Percentiles rank a stretch among this genome's conserved stretches.
These are phyloP conservation scores for Phaffia tasmanica DNA, from an alignment of 768 basidiomycete species.

Conservation along the genomic window DNA sequence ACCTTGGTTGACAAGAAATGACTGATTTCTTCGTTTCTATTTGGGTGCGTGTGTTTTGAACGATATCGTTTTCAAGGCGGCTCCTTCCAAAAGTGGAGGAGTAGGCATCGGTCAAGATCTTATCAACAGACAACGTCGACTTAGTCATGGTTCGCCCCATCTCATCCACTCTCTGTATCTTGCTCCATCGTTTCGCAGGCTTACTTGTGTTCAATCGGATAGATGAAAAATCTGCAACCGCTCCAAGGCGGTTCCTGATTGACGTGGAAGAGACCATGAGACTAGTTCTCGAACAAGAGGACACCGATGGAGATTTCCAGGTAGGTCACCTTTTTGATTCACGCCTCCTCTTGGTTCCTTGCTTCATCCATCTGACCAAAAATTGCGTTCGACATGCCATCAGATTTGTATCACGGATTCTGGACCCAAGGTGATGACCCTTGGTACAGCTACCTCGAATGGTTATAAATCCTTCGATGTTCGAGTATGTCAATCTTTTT, in stretches of 20 bases:
- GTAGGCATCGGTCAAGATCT: slow-evolving; percentile 68
- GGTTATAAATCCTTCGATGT: slow-evolving; percentile 98
- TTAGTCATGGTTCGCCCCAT: slow-evolving; percentile 57
- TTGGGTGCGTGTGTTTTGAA: background rate
- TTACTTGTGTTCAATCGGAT: background rate
- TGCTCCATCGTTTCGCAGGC: background rate
- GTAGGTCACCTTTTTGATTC: slow-evolving; percentile 29
- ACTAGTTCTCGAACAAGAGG: slow-evolving; percentile 90
- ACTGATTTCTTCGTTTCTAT: background rate
- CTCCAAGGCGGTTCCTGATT: slow-evolving; percentile 80
- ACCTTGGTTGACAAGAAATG: too few species aligned
- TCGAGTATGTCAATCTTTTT: slow-evolving; percentile 48
- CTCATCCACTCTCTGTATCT: background rate
- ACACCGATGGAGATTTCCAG: slow-evolving; percentile 93
- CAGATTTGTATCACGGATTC: slow-evolving; percentile 87
- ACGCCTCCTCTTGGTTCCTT: background rate
- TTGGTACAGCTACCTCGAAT: slow-evolving; percentile 94
- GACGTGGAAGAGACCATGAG: slow-evolving; percentile 98
- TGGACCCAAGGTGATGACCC: slow-evolving; percentile 87
- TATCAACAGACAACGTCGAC: slow-evolving; percentile 59
- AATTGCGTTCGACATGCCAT: background rate
- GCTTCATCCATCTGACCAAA: background rate
- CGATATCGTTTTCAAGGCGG: slow-evolving; percentile 44
- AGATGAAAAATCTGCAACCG: slow-evolving; percentile 67
- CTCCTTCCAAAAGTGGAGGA: slow-evolving; percentile 57